A percentile compares a stretch with the other conserved stretches of the same genome.
Evolutionary conservation across 2,329 filamentous ascomycete genomes (phyloP).

Genomic region (Xylariales sp.): DNA sequence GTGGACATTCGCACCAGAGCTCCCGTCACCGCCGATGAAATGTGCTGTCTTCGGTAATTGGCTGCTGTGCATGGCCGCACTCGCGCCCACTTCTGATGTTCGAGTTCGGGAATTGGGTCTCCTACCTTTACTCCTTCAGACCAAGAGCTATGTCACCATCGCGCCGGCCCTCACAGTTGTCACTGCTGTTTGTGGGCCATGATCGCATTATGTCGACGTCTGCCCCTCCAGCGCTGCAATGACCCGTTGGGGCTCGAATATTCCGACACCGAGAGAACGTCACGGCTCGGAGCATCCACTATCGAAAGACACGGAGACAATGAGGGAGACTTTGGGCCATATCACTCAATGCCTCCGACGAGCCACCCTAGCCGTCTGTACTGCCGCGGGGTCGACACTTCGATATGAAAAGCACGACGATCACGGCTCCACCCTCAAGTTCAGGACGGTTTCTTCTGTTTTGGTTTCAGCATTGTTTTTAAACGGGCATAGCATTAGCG

Average conservation of each 20-base stretch:
- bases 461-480: constrained; percentile 12
- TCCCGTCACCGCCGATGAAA: constrained; percentile 43
- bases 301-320: not conserved
- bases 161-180: constrained; percentile 43
- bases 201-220: constrained; percentile 36
- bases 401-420: not conserved
- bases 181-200: constrained; percentile 43
- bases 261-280: constrained; percentile 11
- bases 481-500: constrained; percentile 19
- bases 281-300: not conserved
- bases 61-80: constrained; percentile 37
- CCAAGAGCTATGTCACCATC: constrained; percentile 27
- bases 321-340: no score
- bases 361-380: no score
- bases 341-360: no score
- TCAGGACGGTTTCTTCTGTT: constrained; percentile 11
- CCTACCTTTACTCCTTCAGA: constrained; percentile 45
- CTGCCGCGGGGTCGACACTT: no score
- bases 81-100: constrained; percentile 37
- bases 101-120: constrained; percentile 40
- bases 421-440: constrained; percentile 1
- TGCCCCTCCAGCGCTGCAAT: constrained; percentile 24
- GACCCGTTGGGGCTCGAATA: constrained; percentile 9
- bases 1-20: constrained; percentile 40
- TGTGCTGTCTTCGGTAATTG: constrained; percentile 47